Conservation (phyloP, 106 monocot species). For the Platanthera zijinensis region DNA sequence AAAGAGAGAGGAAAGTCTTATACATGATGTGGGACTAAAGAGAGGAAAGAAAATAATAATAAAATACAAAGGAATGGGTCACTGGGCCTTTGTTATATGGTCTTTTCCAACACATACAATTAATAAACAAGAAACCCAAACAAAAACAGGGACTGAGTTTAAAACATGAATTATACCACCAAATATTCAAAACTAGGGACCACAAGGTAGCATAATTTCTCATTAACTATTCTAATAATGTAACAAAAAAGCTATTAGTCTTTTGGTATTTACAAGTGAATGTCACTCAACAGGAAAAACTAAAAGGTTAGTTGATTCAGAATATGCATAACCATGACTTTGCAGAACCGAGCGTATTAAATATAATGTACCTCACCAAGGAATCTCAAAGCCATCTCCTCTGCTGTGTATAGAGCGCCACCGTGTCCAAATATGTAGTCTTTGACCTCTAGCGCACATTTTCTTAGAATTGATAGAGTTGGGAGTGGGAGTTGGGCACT, state of each 20-base stretch:
- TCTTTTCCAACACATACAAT: too few relatives aligned
- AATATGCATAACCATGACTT: background rate
- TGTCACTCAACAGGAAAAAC: background rate
- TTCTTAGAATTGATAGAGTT: too few relatives aligned
- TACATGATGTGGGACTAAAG: too few relatives aligned
- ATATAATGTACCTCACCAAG: conserved; percentile 64
- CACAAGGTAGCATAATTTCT: background rate
- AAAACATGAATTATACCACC: too few relatives aligned
- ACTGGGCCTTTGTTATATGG: too few relatives aligned
- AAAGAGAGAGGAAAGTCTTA: too few relatives aligned
- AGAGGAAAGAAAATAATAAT: too few relatives aligned
- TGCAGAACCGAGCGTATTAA: background rate
- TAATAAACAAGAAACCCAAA: too few relatives aligned
- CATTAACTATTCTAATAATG: background rate
- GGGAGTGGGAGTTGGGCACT: conserved; percentile 9
- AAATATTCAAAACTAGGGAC: too few relatives aligned
- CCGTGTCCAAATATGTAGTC: conserved; percentile 80
- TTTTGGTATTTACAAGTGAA: background rate
- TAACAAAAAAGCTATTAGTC: background rate
- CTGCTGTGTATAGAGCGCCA: conserved; percentile 53
- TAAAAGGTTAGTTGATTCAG: background rate
- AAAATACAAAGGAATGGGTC: too few relatives aligned
- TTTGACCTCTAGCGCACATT: too few relatives aligned
- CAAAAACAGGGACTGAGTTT: too few relatives aligned
- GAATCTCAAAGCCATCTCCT: conserved; percentile 77